Evolutionary conservation across 305 asterid genomes (phyloP).

Genomic region (Rubia occidens): DNA sequence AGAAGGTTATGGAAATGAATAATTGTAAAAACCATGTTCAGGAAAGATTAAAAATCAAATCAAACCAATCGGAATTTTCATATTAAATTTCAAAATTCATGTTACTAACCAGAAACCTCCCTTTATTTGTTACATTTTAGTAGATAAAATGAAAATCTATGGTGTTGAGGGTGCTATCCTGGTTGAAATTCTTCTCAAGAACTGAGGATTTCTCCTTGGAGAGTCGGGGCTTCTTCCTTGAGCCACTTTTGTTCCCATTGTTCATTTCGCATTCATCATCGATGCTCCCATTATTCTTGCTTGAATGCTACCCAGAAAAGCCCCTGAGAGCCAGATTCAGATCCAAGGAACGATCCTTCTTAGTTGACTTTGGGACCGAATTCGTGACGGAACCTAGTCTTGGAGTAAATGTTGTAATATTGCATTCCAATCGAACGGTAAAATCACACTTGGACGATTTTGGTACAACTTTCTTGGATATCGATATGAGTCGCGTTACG

Average conservation of each 20-base stretch:
- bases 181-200: not conserved
- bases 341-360: not conserved
- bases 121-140: no score
- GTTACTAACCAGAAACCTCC: no score
- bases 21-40: no score
- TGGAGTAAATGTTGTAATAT: no score
- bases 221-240: not conserved
- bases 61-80: no score
- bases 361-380: not conserved
- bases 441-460: no score
- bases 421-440: no score
- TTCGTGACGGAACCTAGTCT: not conserved
- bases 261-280: not conserved
- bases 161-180: not conserved
- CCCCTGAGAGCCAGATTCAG: not conserved
- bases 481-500: no score
- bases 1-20: no score
- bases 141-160: not conserved
- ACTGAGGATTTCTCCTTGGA: not conserved
- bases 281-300: not conserved
- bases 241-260: not conserved
- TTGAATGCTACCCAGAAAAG: not conserved
- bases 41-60: no score
- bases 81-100: no score
- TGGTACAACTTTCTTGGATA: no score